These are phyloP conservation scores for Rhodocollybia butyracea DNA, from an alignment of 768 basidiomycete species.

Conservation along the genomic window DNA sequence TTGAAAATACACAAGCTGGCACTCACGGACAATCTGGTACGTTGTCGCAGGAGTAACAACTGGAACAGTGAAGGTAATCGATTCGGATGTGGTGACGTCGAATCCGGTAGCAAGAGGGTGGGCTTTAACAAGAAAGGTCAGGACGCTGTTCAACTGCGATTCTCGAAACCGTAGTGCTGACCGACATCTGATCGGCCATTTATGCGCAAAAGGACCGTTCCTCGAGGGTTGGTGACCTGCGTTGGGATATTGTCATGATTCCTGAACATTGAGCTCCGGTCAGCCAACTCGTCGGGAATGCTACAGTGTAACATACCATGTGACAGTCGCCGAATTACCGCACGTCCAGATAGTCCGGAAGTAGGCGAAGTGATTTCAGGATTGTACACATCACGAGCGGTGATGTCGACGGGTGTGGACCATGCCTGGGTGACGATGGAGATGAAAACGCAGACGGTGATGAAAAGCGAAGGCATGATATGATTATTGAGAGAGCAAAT, in stretches of 20 bases:
- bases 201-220: constrained; percentile 16
- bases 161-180: background rate
- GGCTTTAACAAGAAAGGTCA: constrained; percentile 10
- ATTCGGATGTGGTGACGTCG: constrained; percentile 7
- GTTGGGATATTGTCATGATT: constrained; percentile 14
- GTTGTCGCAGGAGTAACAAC: background rate
- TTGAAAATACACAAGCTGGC: background rate
- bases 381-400: constrained; percentile 19
- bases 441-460: constrained; percentile 13
- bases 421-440: constrained; percentile 11
- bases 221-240: constrained; percentile 19
- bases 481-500: background rate
- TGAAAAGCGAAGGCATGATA: constrained; percentile 14
- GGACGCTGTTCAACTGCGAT: background rate
- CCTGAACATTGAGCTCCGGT: constrained; percentile 13
- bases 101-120: constrained; percentile 16
- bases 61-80: constrained; percentile 11
- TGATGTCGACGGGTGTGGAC: constrained; percentile 7
- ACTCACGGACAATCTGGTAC: constrained; percentile 6
- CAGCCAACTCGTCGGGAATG: background rate
- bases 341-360: constrained; percentile 19
- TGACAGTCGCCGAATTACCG: constrained; percentile 20
- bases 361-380: constrained; percentile 19
- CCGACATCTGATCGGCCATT: background rate
- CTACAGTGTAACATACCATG: constrained; percentile 21